phyloP scores from a whole-genome alignment of 345 rosid species.

The Ceriops zippeliana region DNA sequence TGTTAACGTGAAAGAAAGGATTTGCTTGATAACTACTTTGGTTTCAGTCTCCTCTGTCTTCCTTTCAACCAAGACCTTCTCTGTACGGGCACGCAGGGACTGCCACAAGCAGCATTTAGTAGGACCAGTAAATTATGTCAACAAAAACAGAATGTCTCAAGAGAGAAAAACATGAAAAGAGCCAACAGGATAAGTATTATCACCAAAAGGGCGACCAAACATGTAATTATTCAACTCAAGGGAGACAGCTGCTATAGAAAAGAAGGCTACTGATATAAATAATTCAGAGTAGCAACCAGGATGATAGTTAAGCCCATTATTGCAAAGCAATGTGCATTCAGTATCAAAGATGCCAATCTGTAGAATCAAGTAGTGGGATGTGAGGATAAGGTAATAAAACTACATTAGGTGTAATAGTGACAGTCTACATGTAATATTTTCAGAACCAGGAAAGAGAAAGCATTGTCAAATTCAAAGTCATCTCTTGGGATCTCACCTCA shows the following conservation, averaged over 20 bases:
- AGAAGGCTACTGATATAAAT: too few species aligned
- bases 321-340: too few species aligned
- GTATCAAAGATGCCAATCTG: too few species aligned
- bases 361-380: too few species aligned
- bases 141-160: constrained; percentile 1
- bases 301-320: too few species aligned
- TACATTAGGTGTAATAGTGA: too few species aligned
- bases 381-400: too few species aligned
- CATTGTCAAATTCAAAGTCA: constrained; percentile 1
- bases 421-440: too few species aligned
- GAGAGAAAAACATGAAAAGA: not conserved
- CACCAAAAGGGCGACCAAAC: not conserved
- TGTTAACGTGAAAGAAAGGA: constrained; percentile 75
- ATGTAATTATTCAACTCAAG: too few species aligned
- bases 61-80: constrained; percentile 49
- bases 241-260: too few species aligned
- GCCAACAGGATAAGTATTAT: not conserved
- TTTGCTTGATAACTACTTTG: constrained; percentile 51
- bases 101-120: constrained; percentile 26
- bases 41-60: constrained; percentile 46
- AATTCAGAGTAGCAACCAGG: too few species aligned
- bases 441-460: not conserved
- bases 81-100: constrained; percentile 78
- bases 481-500: constrained; percentile 51
- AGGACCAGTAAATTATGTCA: constrained; percentile 2